A percentile compares a stretch with the other conserved stretches of the same genome.
These are phyloP conservation scores for Pseudocercospora cruenta DNA, from an alignment of 2,329 filamentous ascomycete species.

Conservation along the genomic window DNA sequence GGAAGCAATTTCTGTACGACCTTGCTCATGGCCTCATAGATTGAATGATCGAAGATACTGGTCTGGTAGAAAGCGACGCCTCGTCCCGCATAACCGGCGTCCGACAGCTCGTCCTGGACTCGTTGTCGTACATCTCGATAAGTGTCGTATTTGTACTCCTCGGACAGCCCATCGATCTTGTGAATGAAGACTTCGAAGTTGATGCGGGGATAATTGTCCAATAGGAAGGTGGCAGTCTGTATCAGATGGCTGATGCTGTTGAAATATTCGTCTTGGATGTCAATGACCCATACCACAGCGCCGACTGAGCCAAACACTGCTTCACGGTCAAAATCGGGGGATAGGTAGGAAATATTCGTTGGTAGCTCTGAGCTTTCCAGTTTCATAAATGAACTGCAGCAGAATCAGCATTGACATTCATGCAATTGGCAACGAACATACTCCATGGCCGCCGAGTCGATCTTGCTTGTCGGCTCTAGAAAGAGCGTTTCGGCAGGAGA, in stretches of 20 bases:
- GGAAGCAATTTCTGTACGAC: conserved; percentile 98
- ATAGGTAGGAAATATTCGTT: conserved; percentile 90
- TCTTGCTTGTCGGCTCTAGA: conserved; percentile 89
- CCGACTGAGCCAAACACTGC: conserved; percentile 93
- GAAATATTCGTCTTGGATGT: conserved; percentile 96
- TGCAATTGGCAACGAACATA: conserved; percentile 54
- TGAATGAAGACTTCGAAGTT: conserved; percentile 99
- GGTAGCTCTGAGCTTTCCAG: conserved; percentile 99
- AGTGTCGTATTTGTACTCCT: conserved; percentile 94
- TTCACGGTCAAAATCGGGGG: conserved; percentile 86
- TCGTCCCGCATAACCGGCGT: conserved; percentile 89
- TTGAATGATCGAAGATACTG: conserved; percentile 97
- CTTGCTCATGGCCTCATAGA: conserved; percentile 97
- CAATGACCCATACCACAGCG: conserved; percentile 96
- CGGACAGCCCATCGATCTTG: conserved; percentile 96
- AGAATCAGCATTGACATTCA: neutral
- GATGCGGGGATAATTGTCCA: conserved; percentile 86
- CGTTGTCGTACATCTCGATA: conserved; percentile 95
- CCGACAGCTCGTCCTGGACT: conserved; percentile 93
- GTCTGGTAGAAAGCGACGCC: conserved; percentile 95
- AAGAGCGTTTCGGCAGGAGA: conserved; percentile 95
- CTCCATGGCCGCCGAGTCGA: conserved; percentile 95
- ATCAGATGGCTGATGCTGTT: conserved; percentile 88
- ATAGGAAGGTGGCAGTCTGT: conserved; percentile 83
- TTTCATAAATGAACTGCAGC: conserved; percentile 88